Percentiles rank a stretch among this genome's conserved stretches.
Conservation (phyloP, 192 early-diverging fungal species). For the Coemansia sp. region DNA sequence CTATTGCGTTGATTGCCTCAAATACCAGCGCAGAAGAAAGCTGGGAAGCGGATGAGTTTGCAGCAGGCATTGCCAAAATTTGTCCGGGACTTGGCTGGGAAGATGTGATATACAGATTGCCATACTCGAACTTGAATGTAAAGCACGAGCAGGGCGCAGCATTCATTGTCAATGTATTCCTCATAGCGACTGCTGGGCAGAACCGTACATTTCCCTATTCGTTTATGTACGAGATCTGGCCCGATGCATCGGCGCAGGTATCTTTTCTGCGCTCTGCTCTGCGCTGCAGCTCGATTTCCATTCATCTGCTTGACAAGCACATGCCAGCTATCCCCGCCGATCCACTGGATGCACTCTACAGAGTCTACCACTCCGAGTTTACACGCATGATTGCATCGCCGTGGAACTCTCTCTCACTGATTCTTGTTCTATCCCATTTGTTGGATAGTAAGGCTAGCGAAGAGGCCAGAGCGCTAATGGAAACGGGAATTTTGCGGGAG, state of each 20-base stretch:
- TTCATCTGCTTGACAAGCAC: constrained; percentile 44
- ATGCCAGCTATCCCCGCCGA: constrained; percentile 42
- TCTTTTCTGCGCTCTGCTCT: constrained; percentile 41
- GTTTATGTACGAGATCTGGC: constrained; percentile 55
- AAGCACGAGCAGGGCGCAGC: constrained; percentile 38
- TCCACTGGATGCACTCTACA: constrained; percentile 50
- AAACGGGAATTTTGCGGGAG: constrained; percentile 42
- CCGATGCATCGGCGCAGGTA: constrained; percentile 42
- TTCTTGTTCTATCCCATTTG: constrained; percentile 47
- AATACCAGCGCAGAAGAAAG: constrained; percentile 12
- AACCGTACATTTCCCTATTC: constrained; percentile 49
- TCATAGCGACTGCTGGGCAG: constrained; percentile 38
- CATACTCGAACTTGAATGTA: constrained; percentile 29
- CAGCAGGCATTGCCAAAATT: constrained; percentile 25
- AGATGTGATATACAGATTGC: constrained; percentile 49
- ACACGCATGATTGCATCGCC: constrained; percentile 45
- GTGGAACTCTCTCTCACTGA: constrained; percentile 55
- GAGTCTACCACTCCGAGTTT: constrained; percentile 44
- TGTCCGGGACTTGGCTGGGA: constrained; percentile 45
- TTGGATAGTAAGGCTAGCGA: constrained; percentile 50
- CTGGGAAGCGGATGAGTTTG: constrained; percentile 38
- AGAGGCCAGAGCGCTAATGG: constrained; percentile 42
- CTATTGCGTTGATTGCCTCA: constrained; percentile 45
- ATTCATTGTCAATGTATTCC: constrained; percentile 38
- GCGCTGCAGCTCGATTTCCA: constrained; percentile 19